phyloP scores from a whole-genome alignment of 2,329 filamentous ascomycete genomes.

The Aureobasidium sp. region DNA sequence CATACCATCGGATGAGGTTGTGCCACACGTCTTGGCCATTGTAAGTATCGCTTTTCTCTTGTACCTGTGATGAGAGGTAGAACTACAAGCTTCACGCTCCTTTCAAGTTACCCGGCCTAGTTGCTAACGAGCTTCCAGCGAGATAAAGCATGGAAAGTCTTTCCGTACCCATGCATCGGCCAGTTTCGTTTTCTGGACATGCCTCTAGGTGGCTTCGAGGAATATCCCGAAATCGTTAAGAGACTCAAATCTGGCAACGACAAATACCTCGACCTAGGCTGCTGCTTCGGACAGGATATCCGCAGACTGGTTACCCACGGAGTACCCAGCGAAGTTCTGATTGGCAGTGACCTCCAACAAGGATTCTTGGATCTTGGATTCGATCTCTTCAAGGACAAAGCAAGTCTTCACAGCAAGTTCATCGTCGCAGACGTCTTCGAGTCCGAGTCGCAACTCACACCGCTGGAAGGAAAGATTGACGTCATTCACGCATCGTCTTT shows the following conservation, averaged over 20 bases:
- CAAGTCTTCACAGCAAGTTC: constrained; percentile 26
- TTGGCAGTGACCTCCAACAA: constrained; percentile 26
- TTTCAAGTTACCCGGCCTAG: background rate
- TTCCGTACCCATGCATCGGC: constrained; percentile 19
- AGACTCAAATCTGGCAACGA: constrained; percentile 24
- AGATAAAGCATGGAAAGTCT: constrained; percentile 19
- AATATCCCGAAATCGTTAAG: constrained; percentile 23
- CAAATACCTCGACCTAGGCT: constrained; percentile 33
- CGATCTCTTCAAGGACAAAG: constrained; percentile 31
- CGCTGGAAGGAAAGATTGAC: constrained; percentile 33
- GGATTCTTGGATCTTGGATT: constrained; percentile 32
- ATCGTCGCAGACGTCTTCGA: constrained; percentile 30
- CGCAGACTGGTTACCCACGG: constrained; percentile 33
- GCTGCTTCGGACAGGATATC: constrained; percentile 34
- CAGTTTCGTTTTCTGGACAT: constrained; percentile 19
- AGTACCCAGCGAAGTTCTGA: constrained; percentile 25
- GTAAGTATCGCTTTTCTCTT: constrained; percentile 18
- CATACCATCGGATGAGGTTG: constrained; percentile 28
- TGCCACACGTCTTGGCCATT: constrained; percentile 29
- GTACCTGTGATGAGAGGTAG: background rate
- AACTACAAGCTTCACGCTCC: too few species aligned
- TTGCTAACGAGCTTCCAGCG: constrained; percentile 14
- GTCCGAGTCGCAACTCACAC: constrained; percentile 21
- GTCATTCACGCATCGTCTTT: constrained; percentile 36
- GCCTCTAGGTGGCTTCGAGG: constrained; percentile 18